phyloP scores from a whole-genome alignment of 768 basidiomycete species.

The Termitomyces sp. region DNA sequence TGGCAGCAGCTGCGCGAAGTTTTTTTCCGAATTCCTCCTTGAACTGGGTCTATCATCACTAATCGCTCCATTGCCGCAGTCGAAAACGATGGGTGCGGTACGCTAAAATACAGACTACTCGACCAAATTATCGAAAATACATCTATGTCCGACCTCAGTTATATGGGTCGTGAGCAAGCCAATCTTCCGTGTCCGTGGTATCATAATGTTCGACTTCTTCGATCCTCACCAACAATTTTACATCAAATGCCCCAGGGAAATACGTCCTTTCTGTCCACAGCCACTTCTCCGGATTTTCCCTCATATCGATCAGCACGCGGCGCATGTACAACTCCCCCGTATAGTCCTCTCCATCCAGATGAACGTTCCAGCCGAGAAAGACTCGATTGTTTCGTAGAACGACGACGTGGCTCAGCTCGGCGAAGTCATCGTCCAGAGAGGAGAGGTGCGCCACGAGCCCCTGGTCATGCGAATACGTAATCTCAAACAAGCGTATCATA shows the following conservation, averaged over 20 bases:
- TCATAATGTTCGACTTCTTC: constrained; percentile 33
- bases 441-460: constrained; percentile 49
- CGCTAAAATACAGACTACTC: not conserved
- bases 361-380: constrained; percentile 71
- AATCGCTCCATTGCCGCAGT: not conserved
- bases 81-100: not conserved
- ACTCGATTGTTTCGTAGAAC: constrained; percentile 39
- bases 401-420: constrained; percentile 22
- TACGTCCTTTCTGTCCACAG: constrained; percentile 22
- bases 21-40: not conserved
- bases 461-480: constrained; percentile 52
- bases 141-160: not conserved
- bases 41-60: not conserved
- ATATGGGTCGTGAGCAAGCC: constrained; percentile 24
- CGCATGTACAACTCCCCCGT: constrained; percentile 46
- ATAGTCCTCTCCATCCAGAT: constrained; percentile 43
- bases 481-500: constrained; percentile 56
- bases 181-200: constrained; percentile 34
- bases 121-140: not conserved
- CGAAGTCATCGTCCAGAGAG: constrained; percentile 33
- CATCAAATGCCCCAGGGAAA: constrained; percentile 30
- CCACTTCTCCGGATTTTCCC: constrained; percentile 33
- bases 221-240: constrained; percentile 28
- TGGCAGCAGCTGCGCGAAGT: not conserved
- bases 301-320: constrained; percentile 36